Evolutionary conservation across 805 yeast species (phyloP), one percentile per base, ranked within the genome.

Genomic region (Sungouiozyma ichnusensis): DNA sequence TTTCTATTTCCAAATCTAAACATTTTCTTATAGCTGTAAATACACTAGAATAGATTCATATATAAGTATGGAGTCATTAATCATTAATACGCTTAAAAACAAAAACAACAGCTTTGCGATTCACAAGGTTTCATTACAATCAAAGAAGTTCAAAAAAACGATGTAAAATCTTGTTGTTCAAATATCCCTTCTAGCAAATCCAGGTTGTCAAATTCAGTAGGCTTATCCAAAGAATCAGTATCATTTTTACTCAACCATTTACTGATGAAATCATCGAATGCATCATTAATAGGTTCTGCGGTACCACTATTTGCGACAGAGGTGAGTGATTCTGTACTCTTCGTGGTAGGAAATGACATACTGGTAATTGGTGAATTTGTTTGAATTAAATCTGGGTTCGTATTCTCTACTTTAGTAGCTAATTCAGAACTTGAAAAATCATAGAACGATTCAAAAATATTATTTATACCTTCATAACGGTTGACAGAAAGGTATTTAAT

Each of bases 131-230:
- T n/a, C 16, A 27, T 20, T 8, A 15, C 19, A 27, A 14, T 31
- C n/a, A 14, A 9, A 18, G 11, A n/a, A 20, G 4, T 19, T 44
- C 29, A 51, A 37, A 56, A 55, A 37, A 47, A 52, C 1, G 61
- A 54, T 4, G 54, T 41, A 36, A 56, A 53, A 39, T 56, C 61
- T n/a, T 50, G 33, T 16, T 58, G 61, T 38, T 56, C 59, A 35
- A 56, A 56, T 42, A 56, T 45, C 15, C 52, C 56, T 24, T 51
- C 49, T 11, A 56, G 43, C 20, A 54, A 41, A 15, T 45, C 49
- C n/a, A 51, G 37, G 42, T 51, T 49, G 3, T 44, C 46, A 33
- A 42, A 37, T 15, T 45, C 53, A 24, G 39, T 32, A 3, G 38
- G 38, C 36, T 41, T 42, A 8, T 43, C 31, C 20, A 31, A 33